Percentiles rank a stretch among this genome's conserved stretches.
These are phyloP conservation scores for Ailanthus altissimus DNA, from an alignment of 345 rosid genomes.

Conservation along the genomic window DNA sequence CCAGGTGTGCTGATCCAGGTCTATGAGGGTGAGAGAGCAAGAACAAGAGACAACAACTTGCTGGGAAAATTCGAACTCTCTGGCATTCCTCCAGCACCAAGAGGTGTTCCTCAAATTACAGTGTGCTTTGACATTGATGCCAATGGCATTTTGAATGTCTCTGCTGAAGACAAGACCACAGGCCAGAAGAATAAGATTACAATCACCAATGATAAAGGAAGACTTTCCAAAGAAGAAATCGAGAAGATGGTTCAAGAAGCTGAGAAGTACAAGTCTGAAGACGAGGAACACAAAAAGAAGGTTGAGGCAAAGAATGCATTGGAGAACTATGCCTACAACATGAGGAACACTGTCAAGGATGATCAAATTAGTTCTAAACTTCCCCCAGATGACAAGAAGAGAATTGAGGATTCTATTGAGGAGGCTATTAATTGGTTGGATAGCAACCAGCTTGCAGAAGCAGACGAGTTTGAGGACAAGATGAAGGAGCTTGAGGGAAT, in stretches of 20 bases:
- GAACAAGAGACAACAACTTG: constrained; percentile 40
- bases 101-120: constrained; percentile 36
- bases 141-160: constrained; percentile 51
- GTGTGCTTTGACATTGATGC: constrained; percentile 29
- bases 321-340: constrained; percentile 50
- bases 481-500: constrained; percentile 62
- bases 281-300: constrained; percentile 68
- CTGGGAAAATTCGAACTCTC: constrained; percentile 46
- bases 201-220: constrained; percentile 64
- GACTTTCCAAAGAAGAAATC: constrained; percentile 56
- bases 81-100: constrained; percentile 47
- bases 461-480: constrained; percentile 64
- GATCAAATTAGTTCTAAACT: constrained; percentile 58
- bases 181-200: constrained; percentile 74
- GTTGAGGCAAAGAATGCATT: constrained; percentile 59
- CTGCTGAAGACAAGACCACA: constrained; percentile 65
- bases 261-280: constrained; percentile 63
- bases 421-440: constrained; percentile 59
- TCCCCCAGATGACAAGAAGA: constrained; percentile 54
- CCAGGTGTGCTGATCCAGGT: constrained; percentile 37
- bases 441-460: constrained; percentile 52
- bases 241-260: constrained; percentile 74
- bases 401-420: constrained; percentile 58
- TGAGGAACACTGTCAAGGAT: constrained; percentile 64
- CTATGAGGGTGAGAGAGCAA: constrained; percentile 32